These are phyloP conservation scores for Penicillium sp. DNA, from an alignment of 2,329 filamentous ascomycete species.

Conservation along the genomic window DNA sequence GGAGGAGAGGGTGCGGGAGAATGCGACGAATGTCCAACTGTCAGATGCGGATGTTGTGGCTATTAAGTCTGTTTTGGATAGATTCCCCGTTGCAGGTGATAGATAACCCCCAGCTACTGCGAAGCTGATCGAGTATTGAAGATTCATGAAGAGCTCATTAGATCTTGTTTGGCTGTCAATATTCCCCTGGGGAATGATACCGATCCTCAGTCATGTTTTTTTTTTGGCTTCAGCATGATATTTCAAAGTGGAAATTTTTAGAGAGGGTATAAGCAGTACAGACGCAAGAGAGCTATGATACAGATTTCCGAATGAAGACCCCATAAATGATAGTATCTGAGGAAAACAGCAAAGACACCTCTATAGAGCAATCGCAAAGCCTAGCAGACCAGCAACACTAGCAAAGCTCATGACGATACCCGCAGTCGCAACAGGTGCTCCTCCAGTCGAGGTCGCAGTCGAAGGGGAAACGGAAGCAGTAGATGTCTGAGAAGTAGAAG, in stretches of 20 bases:
- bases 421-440: constrained; percentile 22
- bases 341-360: not conserved
- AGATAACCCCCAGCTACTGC: not conserved
- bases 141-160: not conserved
- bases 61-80: constrained; percentile 2
- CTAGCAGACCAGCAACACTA: constrained; percentile 24
- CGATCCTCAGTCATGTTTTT: too few species aligned
- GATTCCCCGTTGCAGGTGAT: not conserved
- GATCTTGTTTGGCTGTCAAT: too few species aligned
- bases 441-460: constrained; percentile 20
- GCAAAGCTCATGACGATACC: constrained; percentile 23
- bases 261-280: too few species aligned
- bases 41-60: not conserved
- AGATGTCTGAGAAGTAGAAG: constrained; percentile 4
- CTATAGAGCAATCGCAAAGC: constrained; percentile 27
- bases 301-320: not conserved
- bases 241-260: too few species aligned
- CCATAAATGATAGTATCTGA: not conserved
- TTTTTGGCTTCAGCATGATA: too few species aligned
- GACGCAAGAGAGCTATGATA: not conserved
- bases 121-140: not conserved
- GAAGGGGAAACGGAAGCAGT: constrained; percentile 6
- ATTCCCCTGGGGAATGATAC: too few species aligned
- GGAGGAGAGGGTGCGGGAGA: not conserved
- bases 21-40: not conserved